Evolutionary conservation across 768 basidiomycete genomes (phyloP).

Genomic region (Lactifluus hygrophoroides): DNA sequence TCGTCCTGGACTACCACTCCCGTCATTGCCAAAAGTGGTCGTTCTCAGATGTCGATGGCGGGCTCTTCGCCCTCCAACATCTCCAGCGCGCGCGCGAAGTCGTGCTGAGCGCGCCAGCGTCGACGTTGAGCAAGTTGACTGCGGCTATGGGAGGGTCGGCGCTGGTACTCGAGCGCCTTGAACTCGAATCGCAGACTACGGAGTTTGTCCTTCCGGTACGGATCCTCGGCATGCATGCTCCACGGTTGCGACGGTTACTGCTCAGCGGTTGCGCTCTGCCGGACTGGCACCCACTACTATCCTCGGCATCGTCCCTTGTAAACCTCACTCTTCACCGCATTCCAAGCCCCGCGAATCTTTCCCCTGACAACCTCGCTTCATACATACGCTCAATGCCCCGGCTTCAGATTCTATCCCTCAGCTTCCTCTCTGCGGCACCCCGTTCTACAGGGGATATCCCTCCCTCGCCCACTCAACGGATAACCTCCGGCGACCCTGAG

Average conservation of each 20-base stretch:
- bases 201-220: neutral
- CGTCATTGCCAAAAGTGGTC: neutral
- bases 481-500: neutral
- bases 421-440: neutral
- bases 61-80: neutral
- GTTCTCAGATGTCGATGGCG: neutral
- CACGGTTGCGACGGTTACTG: neutral
- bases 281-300: neutral
- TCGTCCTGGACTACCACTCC: neutral
- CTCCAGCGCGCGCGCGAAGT: neutral
- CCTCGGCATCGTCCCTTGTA: neutral
- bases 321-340: neutral
- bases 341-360: neutral
- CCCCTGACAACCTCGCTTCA: neutral
- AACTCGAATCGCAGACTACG: neutral
- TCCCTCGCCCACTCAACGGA: neutral
- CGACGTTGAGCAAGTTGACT: neutral
- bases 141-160: neutral
- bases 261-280: neutral
- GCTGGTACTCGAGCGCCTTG: neutral
- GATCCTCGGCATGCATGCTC: neutral
- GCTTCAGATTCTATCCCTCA: neutral
- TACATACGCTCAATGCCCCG: neutral
- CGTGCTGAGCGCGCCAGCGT: neutral
- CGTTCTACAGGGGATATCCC: neutral